Percentiles rank a stretch among this genome's conserved stretches.
phyloP scores from a whole-genome alignment of 2,329 filamentous ascomycete genomes.

The Ramularia endophylla region DNA sequence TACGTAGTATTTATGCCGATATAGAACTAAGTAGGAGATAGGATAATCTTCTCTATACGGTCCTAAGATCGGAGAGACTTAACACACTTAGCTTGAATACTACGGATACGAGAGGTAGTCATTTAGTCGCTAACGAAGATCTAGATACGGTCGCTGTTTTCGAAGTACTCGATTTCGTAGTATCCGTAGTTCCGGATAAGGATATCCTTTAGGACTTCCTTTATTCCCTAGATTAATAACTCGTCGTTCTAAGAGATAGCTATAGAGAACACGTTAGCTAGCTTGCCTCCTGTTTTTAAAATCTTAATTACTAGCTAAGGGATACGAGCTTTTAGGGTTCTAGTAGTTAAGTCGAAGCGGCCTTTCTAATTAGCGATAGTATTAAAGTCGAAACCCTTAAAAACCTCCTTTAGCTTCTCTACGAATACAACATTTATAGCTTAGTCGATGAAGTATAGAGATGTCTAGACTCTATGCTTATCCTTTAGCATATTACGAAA shows the following conservation, averaged over 20 bases:
- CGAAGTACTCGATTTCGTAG: not conserved
- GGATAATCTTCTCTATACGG: not conserved
- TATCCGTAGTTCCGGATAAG: not conserved
- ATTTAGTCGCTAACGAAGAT: not conserved
- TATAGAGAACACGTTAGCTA: not conserved
- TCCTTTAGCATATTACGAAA: no score
- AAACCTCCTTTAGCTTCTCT: not conserved
- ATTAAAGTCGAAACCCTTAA: not conserved
- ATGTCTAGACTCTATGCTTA: no score
- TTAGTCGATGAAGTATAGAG: not conserved
- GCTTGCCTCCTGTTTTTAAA: not conserved
- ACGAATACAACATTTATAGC: not conserved
- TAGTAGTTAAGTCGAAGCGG: not conserved
- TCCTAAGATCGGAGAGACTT: not conserved
- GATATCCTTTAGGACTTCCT: conserved; percentile 1
- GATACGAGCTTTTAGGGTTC: not conserved
- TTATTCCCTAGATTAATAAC: conserved; percentile 1
- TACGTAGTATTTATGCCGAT: not conserved
- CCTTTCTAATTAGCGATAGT: not conserved
- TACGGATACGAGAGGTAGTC: not conserved
- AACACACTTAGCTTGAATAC: not conserved
- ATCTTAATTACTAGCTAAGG: not conserved
- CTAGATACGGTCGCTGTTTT: not conserved
- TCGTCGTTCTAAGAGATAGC: conserved; percentile 1
- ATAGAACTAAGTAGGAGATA: not conserved